Percentiles rank a stretch among this genome's conserved stretches.
Conservation (phyloP, 2,329 filamentous ascomycete species). For the Tolypocladium inflatum region DNA sequence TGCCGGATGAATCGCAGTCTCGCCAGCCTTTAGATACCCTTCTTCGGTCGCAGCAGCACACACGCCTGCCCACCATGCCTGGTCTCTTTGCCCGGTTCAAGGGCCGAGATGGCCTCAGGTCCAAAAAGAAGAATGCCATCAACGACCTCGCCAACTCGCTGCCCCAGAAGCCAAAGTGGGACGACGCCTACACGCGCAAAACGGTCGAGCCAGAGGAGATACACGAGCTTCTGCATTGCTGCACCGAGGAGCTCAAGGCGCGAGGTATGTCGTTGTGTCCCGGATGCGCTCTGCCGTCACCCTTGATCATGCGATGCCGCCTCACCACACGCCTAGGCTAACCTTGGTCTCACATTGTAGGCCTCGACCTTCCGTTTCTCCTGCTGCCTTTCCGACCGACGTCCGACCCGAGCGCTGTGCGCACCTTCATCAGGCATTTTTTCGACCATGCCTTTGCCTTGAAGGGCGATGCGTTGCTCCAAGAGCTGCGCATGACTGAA, state of each 20-base stretch:
- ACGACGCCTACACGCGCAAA: constrained; percentile 76
- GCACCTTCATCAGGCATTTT: constrained; percentile 86
- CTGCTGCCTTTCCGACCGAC: constrained; percentile 90
- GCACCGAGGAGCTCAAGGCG: constrained; percentile 85
- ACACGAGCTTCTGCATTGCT: constrained; percentile 73
- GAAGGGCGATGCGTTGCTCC: constrained; percentile 61
- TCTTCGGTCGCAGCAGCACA: neutral
- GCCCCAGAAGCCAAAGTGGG: constrained; percentile 68
- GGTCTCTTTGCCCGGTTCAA: constrained; percentile 58
- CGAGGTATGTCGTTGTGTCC: constrained; percentile 56
- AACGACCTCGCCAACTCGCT: constrained; percentile 39
- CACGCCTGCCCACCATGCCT: constrained; percentile 33
- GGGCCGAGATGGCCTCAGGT: constrained; percentile 58
- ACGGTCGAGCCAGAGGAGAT: constrained; percentile 84
- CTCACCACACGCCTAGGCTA: neutral
- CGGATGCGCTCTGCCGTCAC: neutral
- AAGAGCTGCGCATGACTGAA: constrained; percentile 86
- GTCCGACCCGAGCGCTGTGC: constrained; percentile 83
- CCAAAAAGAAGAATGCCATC: constrained; percentile 56
- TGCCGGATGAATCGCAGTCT: neutral
- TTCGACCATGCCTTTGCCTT: constrained; percentile 62
- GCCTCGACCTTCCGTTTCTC: constrained; percentile 83
- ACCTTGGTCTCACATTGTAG: constrained; percentile 31
- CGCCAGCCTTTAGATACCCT: neutral
- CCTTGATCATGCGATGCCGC: neutral